Conservation (phyloP, 495 filamentous ascomycete species). For the Aspergillus heteromorphus region DNA sequence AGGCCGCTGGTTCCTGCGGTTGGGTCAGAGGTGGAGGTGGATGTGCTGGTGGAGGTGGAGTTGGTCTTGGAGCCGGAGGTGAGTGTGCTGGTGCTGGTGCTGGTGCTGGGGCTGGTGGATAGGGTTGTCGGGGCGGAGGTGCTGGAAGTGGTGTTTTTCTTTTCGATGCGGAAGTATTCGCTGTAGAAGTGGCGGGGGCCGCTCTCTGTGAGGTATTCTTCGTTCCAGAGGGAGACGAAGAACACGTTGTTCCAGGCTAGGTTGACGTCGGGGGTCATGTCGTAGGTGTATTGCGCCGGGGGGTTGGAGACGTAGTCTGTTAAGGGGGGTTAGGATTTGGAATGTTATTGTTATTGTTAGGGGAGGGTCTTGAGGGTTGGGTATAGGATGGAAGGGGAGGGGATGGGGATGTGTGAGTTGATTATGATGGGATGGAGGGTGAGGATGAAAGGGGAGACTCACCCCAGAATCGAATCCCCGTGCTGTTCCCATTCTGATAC, state of each 20-base stretch:
- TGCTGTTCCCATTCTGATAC: conserved; percentile 10
- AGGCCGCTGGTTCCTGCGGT: background rate
- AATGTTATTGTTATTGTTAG: too few relatives aligned
- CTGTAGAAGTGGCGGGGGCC: conserved; percentile 5
- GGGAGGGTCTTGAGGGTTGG: too few relatives aligned
- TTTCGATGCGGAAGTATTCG: conserved; percentile 8
- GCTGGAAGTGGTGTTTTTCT: conserved; percentile 3
- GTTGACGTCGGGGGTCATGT: conserved; percentile 9
- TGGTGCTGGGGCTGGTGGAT: background rate
- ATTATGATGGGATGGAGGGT: background rate
- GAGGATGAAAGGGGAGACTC: background rate
- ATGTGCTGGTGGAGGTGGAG: conserved; percentile 1
- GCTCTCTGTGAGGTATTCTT: conserved; percentile 3
- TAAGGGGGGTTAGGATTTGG: background rate
- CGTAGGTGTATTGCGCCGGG: conserved; percentile 4
- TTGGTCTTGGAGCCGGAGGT: too few relatives aligned
- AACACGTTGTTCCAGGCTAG: conserved; percentile 13
- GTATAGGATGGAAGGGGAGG: too few relatives aligned
- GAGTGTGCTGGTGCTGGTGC: too few relatives aligned
- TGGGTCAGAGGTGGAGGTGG: background rate
- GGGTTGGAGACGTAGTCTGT: conserved; percentile 6
- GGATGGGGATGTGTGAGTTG: too few relatives aligned
- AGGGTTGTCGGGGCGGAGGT: background rate
- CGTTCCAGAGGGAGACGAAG: conserved; percentile 14
- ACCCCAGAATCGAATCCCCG: conserved; percentile 6